phyloP scores from a whole-genome alignment of 768 basidiomycete species.

The Astraeus odoratus region DNA sequence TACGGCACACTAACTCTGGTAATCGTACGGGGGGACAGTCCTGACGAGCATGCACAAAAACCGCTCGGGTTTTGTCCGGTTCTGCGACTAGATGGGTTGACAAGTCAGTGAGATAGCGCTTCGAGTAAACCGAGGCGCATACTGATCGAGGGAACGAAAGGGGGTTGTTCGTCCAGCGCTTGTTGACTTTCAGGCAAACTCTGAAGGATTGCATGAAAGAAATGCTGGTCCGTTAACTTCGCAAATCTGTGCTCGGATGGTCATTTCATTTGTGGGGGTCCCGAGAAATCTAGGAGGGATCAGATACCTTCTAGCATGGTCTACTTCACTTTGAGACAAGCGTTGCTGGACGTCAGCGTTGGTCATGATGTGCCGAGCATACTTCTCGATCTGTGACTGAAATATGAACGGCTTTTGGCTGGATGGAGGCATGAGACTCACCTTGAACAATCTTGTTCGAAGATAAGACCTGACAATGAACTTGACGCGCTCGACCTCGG shows the following conservation, averaged over 20 bases:
- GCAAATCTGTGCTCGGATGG: conserved; percentile 50
- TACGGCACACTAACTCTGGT: conserved; percentile 51
- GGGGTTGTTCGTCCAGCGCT: conserved; percentile 65
- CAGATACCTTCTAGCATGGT: conserved; percentile 66
- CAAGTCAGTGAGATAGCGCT: conserved; percentile 4
- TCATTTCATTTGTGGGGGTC: conserved; percentile 1
- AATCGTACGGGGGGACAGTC: conserved; percentile 60
- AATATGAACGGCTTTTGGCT: not conserved
- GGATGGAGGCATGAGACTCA: conserved; percentile 21
- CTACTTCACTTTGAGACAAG: conserved; percentile 76
- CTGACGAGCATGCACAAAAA: conserved; percentile 74
- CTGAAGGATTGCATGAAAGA: conserved; percentile 73
- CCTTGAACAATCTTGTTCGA: conserved; percentile 82
- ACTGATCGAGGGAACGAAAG: conserved; percentile 75
- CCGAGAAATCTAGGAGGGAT: not conserved
- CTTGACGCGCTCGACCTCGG: conserved; percentile 90
- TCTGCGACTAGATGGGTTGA: conserved; percentile 53
- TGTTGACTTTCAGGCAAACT: conserved; percentile 72
- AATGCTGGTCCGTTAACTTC: conserved; percentile 68
- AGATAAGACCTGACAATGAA: conserved; percentile 89
- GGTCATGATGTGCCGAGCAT: conserved; percentile 68
- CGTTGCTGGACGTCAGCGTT: conserved; percentile 69
- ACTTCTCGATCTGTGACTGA: conserved; percentile 73
- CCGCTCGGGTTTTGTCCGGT: conserved; percentile 70
- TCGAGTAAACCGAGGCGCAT: conserved; percentile 19